Evolutionary conservation across 1,284 basidiomycete genomes (phyloP).

Genomic region (Pseudomicrostroma phylloplanum): DNA sequence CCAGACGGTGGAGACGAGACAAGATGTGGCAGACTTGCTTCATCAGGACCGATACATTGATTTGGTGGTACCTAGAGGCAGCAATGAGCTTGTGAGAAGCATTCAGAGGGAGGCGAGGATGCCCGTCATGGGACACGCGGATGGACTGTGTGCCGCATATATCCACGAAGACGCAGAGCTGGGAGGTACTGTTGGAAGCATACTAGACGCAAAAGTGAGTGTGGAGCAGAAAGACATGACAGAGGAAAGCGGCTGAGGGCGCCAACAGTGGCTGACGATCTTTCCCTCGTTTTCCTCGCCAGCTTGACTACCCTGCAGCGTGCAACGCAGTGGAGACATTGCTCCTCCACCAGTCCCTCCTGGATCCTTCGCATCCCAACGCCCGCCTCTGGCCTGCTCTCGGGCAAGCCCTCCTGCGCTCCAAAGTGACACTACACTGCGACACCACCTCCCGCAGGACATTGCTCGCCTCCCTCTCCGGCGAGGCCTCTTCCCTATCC

Average conservation of each 20-base stretch:
- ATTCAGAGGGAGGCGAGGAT: slow-evolving; percentile 88
- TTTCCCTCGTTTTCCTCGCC: background rate
- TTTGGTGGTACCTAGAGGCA: slow-evolving; percentile 91
- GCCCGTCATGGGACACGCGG: slow-evolving; percentile 97
- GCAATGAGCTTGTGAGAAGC: slow-evolving; percentile 77
- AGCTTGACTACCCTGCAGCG: slow-evolving; percentile 92
- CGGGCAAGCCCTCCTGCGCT: slow-evolving; percentile 64
- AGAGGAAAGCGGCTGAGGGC: background rate
- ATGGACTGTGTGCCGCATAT: slow-evolving; percentile 84
- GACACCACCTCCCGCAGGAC: slow-evolving; percentile 55
- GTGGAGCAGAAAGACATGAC: slow-evolving; percentile 47
- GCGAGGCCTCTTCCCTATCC: slow-evolving; percentile 51
- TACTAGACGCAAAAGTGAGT: slow-evolving; percentile 67
- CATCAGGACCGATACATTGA: slow-evolving; percentile 87
- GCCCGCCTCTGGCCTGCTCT: slow-evolving; percentile 67
- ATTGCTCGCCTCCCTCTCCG: slow-evolving; percentile 21
- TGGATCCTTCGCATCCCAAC: background rate
- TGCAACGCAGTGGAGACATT: slow-evolving; percentile 92
- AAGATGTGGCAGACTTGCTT: slow-evolving; percentile 79
- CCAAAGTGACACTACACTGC: slow-evolving; percentile 71
- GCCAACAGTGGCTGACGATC: background rate
- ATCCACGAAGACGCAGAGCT: slow-evolving; percentile 74
- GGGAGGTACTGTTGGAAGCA: slow-evolving; percentile 71
- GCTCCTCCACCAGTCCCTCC: slow-evolving; percentile 65
- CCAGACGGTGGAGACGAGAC: slow-evolving; percentile 86